Base-by-base conservation (phyloP, 352 stramenopile genomes). In the Pilasporangium apinafurcum region DNA sequence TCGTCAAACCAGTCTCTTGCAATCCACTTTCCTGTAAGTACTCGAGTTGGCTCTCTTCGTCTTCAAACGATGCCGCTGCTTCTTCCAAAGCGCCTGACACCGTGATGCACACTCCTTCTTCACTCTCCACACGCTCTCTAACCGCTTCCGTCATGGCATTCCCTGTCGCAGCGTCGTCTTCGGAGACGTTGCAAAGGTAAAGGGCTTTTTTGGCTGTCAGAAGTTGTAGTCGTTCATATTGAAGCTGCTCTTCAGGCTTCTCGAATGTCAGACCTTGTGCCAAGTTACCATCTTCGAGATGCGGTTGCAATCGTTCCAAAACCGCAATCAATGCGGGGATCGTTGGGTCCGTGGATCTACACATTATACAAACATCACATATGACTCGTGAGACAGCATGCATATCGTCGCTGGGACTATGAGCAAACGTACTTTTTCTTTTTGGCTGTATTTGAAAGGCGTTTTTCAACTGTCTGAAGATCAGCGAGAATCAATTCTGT, bases 101-200 rank as follows among this genome's bases (percentile, higher is more conserved):
- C 2, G 59, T 85, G 27, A 92, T 53, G 39, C 76, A 89, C 32
- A 86, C 33, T 34, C 60, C 83, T 33, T 77, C 77, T 37, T 92
- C 74, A 1, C 65, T 66, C 34, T 90, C 76, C 17, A 86, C 80
- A 30, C 72, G 62, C 37, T 72, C 50, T 22, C 64, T 68, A 34
- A 92, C 82, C 1, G 68, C 73, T 28, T 95, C 62, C 0, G 92
- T 96, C 83, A 98, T 94, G 14, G 77, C 89, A 48, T 98, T 98
- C 14, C 95, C 95, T 7, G 48, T 76, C 0, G 91, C 94, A 9
- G 98, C 79, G 57, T 98, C 94, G 26, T 83, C 70, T 59, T 98
- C 93, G 26, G 88, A 96, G 22, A 99, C 95, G 65, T 99, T 99
- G 44, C 89, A 96, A 34, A 97, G 76, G 62, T 98, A 99, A 47